These are phyloP conservation scores for Perilla frutescens DNA, from an alignment of 257 asterid genomes.

Conservation along the genomic window DNA sequence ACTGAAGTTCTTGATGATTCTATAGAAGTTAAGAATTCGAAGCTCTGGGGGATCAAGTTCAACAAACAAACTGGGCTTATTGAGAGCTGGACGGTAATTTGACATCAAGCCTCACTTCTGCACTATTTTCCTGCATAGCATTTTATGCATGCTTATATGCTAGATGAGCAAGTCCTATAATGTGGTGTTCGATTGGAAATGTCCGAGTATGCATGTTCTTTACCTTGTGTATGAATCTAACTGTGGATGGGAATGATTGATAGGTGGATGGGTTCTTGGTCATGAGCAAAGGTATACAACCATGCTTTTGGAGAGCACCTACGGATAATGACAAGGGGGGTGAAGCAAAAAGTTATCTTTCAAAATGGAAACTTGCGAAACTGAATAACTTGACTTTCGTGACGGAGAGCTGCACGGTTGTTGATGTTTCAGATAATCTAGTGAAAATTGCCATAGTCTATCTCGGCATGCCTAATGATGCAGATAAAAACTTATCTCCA, in stretches of 20 bases:
- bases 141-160: conserved; percentile 10
- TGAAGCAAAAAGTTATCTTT: conserved; percentile 64
- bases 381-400: conserved; percentile 55
- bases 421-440: conserved; percentile 47
- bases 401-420: conserved; percentile 63
- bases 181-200: not conserved
- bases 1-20: conserved; percentile 57
- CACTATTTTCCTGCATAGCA: not conserved
- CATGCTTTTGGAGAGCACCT: conserved; percentile 99
- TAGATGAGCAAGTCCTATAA: not conserved
- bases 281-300: conserved; percentile 74
- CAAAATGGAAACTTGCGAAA: conserved; percentile 79
- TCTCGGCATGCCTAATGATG: conserved; percentile 56
- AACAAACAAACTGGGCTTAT: conserved; percentile 68
- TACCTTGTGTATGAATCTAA: conserved; percentile 3
- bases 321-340: conserved; percentile 98
- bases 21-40: conserved; percentile 57
- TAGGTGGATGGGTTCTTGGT: conserved; percentile 71
- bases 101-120: conserved; percentile 2
- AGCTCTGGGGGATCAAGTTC: conserved; percentile 79
- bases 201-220: conserved; percentile 4
- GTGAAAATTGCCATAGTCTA: conserved; percentile 60
- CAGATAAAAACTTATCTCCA: conserved; percentile 41
- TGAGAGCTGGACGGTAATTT: conserved; percentile 86
- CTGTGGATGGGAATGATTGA: conserved; percentile 22